These are phyloP conservation scores for Solanum ahanhuiri DNA, from an alignment of 257 asterid species.

Conservation along the genomic window DNA sequence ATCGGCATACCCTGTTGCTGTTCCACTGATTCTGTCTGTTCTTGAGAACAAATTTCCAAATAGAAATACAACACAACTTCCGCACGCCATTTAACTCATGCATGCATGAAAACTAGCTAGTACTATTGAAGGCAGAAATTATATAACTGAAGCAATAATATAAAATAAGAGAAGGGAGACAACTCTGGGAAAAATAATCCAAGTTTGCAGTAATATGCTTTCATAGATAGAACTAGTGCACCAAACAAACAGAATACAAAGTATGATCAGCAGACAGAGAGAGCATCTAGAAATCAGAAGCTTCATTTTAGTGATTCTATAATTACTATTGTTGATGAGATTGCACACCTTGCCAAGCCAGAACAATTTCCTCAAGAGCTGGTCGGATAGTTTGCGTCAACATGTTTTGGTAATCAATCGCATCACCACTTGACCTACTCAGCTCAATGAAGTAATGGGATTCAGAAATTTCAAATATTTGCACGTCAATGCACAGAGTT, in stretches of 20 bases:
- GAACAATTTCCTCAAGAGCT: slow-evolving; percentile 31
- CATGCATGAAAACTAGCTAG: background rate
- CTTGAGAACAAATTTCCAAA: background rate
- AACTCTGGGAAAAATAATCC: background rate
- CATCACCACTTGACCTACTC: slow-evolving; percentile 45
- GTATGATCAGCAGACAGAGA: background rate
- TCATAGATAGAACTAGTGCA: background rate
- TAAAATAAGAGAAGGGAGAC: background rate
- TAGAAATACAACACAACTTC: background rate
- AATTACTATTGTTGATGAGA: background rate
- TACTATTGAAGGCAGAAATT: background rate
- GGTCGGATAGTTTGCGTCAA: slow-evolving; percentile 20
- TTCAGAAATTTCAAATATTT: slow-evolving; percentile 39
- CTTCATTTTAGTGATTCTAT: background rate
- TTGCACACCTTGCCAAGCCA: slow-evolving; percentile 48
- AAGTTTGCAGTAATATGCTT: background rate
- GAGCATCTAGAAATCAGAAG: background rate
- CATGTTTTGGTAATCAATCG: slow-evolving; percentile 38
- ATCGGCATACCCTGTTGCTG: no score
- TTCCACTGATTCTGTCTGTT: background rate
- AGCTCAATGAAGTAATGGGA: slow-evolving; percentile 59
- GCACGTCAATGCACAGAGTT: slow-evolving; percentile 27
- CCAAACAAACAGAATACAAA: background rate
- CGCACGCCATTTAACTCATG: background rate
- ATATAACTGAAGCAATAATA: background rate